Percentiles rank a stretch among this genome's conserved stretches.
Evolutionary conservation across 768 basidiomycete genomes (phyloP).

Genomic region (Agaricus blazei): DNA sequence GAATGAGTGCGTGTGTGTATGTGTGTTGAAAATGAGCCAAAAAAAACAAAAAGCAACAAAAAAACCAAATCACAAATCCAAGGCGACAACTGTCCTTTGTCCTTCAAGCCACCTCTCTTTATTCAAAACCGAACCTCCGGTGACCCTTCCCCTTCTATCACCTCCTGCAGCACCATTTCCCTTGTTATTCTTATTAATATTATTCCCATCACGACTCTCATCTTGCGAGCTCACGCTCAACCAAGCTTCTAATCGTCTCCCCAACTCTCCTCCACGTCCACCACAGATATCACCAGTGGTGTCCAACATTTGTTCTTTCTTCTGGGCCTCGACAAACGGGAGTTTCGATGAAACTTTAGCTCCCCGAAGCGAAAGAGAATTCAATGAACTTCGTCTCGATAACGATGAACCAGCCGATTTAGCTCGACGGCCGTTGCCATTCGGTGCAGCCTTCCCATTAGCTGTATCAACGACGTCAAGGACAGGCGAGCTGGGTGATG

Average conservation of each 20-base stretch:
- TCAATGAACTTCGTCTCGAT: conserved; percentile 6
- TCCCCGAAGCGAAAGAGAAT: conserved; percentile 3
- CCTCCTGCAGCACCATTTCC: conserved; percentile 25
- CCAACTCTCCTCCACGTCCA: conserved; percentile 74
- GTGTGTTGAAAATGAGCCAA: no score
- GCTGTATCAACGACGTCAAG: background rate
- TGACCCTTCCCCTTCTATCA: background rate
- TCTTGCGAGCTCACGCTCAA: conserved; percentile 39
- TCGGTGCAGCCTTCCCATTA: background rate
- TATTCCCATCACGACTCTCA: background rate
- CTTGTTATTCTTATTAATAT: conserved; percentile 21
- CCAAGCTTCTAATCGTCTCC: conserved; percentile 72
- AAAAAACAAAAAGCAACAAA: no score
- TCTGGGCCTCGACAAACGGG: conserved; percentile 54
- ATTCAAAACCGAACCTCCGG: conserved; percentile 2
- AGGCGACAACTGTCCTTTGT: conserved; percentile 3
- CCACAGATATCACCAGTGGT: conserved; percentile 75
- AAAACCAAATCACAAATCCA: background rate
- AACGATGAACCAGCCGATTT: background rate
- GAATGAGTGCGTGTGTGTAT: no score
- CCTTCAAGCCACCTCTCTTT: conserved; percentile 10
- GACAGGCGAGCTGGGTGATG: conserved; percentile 17
- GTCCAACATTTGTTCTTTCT: conserved; percentile 66
- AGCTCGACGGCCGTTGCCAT: background rate
- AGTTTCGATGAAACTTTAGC: conserved; percentile 37